Conservation (phyloP, 108 stramenopile genomes). For the Epithemia pelagica region DNA sequence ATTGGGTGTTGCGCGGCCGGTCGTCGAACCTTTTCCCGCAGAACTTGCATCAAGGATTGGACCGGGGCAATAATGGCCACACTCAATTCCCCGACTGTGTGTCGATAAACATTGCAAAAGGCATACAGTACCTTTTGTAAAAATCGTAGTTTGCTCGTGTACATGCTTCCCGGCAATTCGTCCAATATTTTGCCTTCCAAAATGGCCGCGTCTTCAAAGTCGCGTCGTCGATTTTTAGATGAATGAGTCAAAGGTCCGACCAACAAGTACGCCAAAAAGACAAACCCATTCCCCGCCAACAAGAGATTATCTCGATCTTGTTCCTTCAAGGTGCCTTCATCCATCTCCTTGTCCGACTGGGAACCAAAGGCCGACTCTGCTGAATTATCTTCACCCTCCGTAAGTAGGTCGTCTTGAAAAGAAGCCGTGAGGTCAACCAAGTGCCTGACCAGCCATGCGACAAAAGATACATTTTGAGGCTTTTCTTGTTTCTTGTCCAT, state of each 20-base stretch:
- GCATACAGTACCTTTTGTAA: conserved; percentile 73
- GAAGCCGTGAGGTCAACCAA: conserved; percentile 46
- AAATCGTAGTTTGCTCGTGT: conserved; percentile 31
- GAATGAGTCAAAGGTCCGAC: conserved; percentile 9
- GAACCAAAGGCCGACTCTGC: background rate
- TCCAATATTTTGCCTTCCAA: conserved; percentile 40
- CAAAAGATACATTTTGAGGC: conserved; percentile 18
- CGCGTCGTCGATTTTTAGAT: conserved; percentile 19
- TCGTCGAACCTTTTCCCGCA: background rate
- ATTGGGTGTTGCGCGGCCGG: too few species aligned
- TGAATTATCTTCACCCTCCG: conserved; percentile 36
- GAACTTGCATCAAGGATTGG: conserved; percentile 42
- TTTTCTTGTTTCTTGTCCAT: background rate
- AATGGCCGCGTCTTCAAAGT: conserved; percentile 1
- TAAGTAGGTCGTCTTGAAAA: conserved; percentile 53
- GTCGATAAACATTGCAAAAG: conserved; percentile 81
- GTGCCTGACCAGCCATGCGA: conserved; percentile 63
- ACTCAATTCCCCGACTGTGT: conserved; percentile 70
- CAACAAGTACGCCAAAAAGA: conserved; percentile 72
- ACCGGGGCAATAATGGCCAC: conserved; percentile 74
- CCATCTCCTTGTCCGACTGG: conserved; percentile 17
- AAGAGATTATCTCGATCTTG: conserved; percentile 67
- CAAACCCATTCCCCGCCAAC: conserved; percentile 74
- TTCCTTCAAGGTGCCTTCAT: conserved; percentile 11
- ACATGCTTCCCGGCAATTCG: conserved; percentile 39